Evolutionary conservation across 192 early-diverging fungal species (phyloP).

Genomic region (Nowakowskiella sp.): DNA sequence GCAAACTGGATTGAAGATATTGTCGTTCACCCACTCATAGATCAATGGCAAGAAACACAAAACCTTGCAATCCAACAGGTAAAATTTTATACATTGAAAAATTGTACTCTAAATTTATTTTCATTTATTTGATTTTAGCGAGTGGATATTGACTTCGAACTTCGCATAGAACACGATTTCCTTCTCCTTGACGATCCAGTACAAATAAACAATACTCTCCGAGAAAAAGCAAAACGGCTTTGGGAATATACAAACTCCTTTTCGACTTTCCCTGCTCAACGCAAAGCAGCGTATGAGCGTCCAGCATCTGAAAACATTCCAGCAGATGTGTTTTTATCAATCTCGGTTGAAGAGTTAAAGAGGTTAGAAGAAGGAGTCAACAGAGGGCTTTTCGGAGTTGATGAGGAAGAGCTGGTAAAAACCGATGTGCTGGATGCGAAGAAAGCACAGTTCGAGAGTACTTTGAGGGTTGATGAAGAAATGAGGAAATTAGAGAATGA

Average conservation of each 20-base stretch:
- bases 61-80: too few species aligned
- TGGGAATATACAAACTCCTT: slow-evolving; percentile 27
- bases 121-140: slow-evolving; percentile 4
- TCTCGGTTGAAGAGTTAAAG: slow-evolving; percentile 39
- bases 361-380: slow-evolving; percentile 29
- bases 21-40: slow-evolving; percentile 24
- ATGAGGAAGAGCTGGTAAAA: slow-evolving; percentile 20
- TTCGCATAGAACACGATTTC: slow-evolving; percentile 38
- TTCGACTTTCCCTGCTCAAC: neutral
- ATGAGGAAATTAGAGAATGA: slow-evolving; percentile 32
- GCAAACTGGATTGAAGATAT: slow-evolving; percentile 36
- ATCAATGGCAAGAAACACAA: slow-evolving; percentile 32
- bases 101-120: slow-evolving; percentile 2
- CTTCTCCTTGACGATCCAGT: slow-evolving; percentile 33
- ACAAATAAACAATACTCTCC: slow-evolving; percentile 20
- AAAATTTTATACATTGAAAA: slow-evolving; percentile 18
- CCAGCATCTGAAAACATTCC: slow-evolving; percentile 4
- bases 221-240: slow-evolving; percentile 33
- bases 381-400: too few species aligned
- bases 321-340: slow-evolving; percentile 1
- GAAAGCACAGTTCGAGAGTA: slow-evolving; percentile 35
- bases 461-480: slow-evolving; percentile 33
- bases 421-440: slow-evolving; percentile 38
- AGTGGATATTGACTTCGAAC: slow-evolving; percentile 44
- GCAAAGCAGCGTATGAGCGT: slow-evolving; percentile 7